Evolutionary conservation across 2,329 filamentous ascomycete genomes (phyloP).

Genomic region (Ascochyta lentis): DNA sequence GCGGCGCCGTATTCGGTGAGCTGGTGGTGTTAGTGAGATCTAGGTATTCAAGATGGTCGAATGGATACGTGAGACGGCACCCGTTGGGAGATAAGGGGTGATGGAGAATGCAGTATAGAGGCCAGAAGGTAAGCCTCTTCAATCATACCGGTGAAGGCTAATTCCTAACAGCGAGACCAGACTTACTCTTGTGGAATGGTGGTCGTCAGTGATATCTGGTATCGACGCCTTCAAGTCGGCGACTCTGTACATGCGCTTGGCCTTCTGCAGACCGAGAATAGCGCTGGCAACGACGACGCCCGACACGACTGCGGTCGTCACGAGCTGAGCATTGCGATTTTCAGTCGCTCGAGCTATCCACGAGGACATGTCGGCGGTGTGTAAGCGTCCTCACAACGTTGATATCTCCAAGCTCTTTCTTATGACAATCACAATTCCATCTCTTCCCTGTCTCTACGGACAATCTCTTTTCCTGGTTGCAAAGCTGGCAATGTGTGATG

Average conservation of each 20-base stretch:
- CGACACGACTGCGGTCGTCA: slow-evolving; percentile 70
- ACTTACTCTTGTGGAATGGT: slow-evolving; percentile 60
- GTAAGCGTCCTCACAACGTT: neutral
- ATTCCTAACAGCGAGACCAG: neutral
- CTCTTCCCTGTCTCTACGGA: neutral
- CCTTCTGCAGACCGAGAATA: slow-evolving; percentile 64
- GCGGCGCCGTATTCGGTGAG: slow-evolving; percentile 68
- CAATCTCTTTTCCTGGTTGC: neutral
- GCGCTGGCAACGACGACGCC: slow-evolving; percentile 58
- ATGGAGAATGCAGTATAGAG: no score
- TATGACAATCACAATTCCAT: slow-evolving; percentile 3
- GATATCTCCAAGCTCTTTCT: neutral
- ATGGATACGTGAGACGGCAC: neutral
- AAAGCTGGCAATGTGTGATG: neutral
- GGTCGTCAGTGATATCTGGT: slow-evolving; percentile 59
- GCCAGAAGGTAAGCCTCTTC: no score
- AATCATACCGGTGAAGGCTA: no score
- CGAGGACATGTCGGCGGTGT: slow-evolving; percentile 49
- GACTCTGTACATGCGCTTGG: slow-evolving; percentile 61
- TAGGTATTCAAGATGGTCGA: neutral
- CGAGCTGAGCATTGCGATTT: slow-evolving; percentile 65
- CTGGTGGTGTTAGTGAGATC: slow-evolving; percentile 56
- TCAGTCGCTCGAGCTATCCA: slow-evolving; percentile 54
- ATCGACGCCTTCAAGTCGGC: slow-evolving; percentile 68
- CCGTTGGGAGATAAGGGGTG: no score